phyloP scores from a whole-genome alignment of 2,329 filamentous ascomycete species.

The Botrytis squamosa region DNA sequence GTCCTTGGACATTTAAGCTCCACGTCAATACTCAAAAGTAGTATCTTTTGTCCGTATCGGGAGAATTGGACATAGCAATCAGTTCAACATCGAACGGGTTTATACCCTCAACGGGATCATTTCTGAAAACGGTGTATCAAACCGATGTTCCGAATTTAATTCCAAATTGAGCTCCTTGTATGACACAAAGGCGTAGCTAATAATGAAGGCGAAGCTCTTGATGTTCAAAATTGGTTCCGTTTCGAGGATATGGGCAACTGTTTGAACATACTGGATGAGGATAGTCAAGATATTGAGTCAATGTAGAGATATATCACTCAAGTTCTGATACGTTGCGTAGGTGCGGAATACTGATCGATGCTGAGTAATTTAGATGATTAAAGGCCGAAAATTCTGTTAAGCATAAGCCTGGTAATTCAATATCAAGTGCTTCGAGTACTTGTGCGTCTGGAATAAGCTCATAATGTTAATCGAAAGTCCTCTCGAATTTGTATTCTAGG shows the following conservation, averaged over 20 bases:
- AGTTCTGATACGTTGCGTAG: conserved; percentile 4
- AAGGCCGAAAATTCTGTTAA: conserved; percentile 16
- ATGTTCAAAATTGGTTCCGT: not conserved
- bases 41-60: too few species aligned
- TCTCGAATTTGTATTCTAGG: not conserved
- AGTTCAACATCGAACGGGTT: not conserved
- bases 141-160: too few species aligned
- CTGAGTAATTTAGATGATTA: not conserved
- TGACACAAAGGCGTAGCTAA: conserved; percentile 22
- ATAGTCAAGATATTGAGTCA: conserved; percentile 22
- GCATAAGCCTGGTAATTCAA: conserved; percentile 24
- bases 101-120: not conserved
- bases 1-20: not conserved
- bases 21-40: too few species aligned
- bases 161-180: not conserved
- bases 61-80: not conserved
- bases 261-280: conserved; percentile 22
- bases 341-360: not conserved
- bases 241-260: conserved; percentile 21
- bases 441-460: conserved; percentile 16
- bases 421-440: conserved; percentile 21
- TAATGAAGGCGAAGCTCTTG: conserved; percentile 24
- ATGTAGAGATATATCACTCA: conserved; percentile 22
- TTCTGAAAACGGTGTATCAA: not conserved
- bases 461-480: not conserved